Evolutionary conservation across 805 yeast species (phyloP), one percentile per base, ranked within the genome.

Genomic region (Candida oleophila): DNA sequence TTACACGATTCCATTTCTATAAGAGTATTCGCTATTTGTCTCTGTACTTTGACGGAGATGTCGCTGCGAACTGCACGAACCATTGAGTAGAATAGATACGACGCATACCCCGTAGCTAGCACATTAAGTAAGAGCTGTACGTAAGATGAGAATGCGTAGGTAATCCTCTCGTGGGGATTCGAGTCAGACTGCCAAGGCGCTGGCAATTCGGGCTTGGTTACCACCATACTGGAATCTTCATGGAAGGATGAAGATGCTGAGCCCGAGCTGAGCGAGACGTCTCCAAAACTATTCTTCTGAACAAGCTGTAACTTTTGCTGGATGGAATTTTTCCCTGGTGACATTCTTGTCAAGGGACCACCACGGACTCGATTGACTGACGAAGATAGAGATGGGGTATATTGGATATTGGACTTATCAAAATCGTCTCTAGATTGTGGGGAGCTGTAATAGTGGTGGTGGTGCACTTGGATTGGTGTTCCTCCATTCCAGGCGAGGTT

Each of bases 91-190:
- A 76, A 56, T 25, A 83, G 53, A 36, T 76, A 73, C 4, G 76
- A 54, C 0, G 74, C 74, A 40, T 76, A 76, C 7, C 69, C 49
- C 1, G 78, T 66, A 0, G 82, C 77, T 2, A 71, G 46, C 2
- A 74, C 59, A 55, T 85, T 85, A 49, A 80, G 57, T 2, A 72
- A 41, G 7, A 83, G 54, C 60, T 85, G 91, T 30, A 84, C 59
- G 53, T 84, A 83, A 12, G 90, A 80, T 8, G 84, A 74, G 8
- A 83, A 57, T 22, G 80, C 57, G 55, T 85, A 85, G 4, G 86
- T 80, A 0, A 71, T 62, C 48, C 73, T 74, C 25, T 77, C 80
- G 16, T 66, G 69, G 2, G 89, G 87, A 11, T 66, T 57, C 3
- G 82, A 77, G 4, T 63, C 55, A 4, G 68, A 47, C 4, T 79